Conservation (phyloP, 768 basidiomycete species). For the Hebeloma cylindrosporum region DNA sequence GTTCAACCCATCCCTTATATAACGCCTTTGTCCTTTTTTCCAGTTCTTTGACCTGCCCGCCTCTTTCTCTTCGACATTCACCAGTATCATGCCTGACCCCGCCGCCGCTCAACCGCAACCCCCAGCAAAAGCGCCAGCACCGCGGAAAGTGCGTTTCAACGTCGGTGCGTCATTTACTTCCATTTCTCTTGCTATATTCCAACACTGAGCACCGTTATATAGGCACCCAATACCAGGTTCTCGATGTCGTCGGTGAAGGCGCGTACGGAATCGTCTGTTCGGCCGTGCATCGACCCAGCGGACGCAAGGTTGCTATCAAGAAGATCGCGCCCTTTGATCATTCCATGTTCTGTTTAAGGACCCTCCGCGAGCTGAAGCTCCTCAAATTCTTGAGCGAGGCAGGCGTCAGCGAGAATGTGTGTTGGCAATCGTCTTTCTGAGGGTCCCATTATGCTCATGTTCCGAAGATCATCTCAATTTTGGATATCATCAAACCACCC, state of each 20-base stretch:
- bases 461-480: slow-evolving; percentile 81
- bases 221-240: slow-evolving; percentile 81
- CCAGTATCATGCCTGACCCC: slow-evolving; percentile 28
- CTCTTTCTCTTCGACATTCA: slow-evolving; percentile 18
- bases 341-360: slow-evolving; percentile 86
- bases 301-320: slow-evolving; percentile 95
- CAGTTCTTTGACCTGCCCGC: slow-evolving; percentile 12
- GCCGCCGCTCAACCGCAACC: slow-evolving; percentile 23
- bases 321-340: slow-evolving; percentile 95
- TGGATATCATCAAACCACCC: slow-evolving; percentile 87
- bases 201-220: slow-evolving; percentile 9
- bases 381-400: slow-evolving; percentile 85
- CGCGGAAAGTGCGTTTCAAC: slow-evolving; percentile 87
- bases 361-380: slow-evolving; percentile 88
- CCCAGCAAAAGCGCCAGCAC: slow-evolving; percentile 46
- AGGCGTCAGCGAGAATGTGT: slow-evolving; percentile 86
- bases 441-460: slow-evolving; percentile 13
- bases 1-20: slow-evolving; percentile 21
- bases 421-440: slow-evolving; percentile 16
- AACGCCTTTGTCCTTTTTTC: slow-evolving; percentile 22
- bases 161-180: slow-evolving; percentile 51
- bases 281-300: slow-evolving; percentile 82
- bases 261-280: slow-evolving; percentile 97
- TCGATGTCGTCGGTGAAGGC: slow-evolving; percentile 87
- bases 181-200: slow-evolving; percentile 8